A percentile compares a stretch with the other conserved stretches of the same genome.
These are phyloP conservation scores for Mucor indicus DNA, from an alignment of 371 early-diverging fungal species.

Conservation along the genomic window DNA sequence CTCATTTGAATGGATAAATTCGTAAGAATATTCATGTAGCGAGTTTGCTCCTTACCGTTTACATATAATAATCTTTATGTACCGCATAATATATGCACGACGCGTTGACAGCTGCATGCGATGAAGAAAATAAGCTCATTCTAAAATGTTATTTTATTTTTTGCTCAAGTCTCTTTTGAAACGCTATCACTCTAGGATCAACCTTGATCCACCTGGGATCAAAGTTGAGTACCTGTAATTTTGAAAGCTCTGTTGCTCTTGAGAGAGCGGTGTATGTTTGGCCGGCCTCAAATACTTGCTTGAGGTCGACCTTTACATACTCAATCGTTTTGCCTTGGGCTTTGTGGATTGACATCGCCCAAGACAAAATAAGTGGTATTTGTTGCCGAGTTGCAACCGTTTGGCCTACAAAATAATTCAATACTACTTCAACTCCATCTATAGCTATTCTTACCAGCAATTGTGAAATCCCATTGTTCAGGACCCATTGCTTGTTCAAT, in stretches of 20 bases:
- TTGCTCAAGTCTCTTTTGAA: no score
- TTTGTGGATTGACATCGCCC: conserved; percentile 82
- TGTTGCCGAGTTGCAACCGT: conserved; percentile 38
- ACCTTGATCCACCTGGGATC: no score
- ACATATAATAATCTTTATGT: no score
- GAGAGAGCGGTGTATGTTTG: conserved; percentile 92
- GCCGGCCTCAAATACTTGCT: conserved; percentile 78
- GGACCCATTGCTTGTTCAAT: conserved; percentile 46
- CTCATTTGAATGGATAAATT: no score
- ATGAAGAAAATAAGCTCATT: no score
- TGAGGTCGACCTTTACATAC: conserved; percentile 74
- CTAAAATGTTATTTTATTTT: no score
- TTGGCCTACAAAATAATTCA: not conserved
- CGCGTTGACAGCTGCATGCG: no score
- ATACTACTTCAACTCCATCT: not conserved
- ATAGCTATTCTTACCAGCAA: not conserved
- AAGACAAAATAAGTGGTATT: conserved; percentile 66
- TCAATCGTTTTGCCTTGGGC: conserved; percentile 92
- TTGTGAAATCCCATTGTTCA: conserved; percentile 39
- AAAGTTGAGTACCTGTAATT: conserved; percentile 77
- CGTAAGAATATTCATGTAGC: no score
- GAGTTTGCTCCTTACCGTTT: no score
- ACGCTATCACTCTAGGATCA: no score
- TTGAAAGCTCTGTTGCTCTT: conserved; percentile 63
- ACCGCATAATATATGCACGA: no score